Conservation (phyloP, 2,329 filamentous ascomycete species). For the Fusarium sp. region DNA sequence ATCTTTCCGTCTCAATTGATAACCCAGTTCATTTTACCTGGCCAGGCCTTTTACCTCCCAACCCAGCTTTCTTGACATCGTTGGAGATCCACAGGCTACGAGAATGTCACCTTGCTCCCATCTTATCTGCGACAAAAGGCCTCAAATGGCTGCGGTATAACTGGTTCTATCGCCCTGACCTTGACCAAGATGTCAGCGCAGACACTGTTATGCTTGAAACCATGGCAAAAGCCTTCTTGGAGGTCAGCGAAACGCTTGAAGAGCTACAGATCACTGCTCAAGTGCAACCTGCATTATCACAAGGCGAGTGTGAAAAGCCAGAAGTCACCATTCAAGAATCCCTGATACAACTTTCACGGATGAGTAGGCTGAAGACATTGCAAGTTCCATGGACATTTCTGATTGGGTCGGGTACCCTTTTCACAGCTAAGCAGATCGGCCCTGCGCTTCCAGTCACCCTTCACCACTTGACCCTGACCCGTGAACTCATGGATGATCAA, state of each 20-base stretch:
- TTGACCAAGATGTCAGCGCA: constrained; percentile 1
- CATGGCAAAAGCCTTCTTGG: background rate
- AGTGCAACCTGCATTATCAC: rapidly evolving
- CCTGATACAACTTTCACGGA: background rate
- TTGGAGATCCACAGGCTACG: constrained; percentile 23
- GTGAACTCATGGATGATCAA: background rate
- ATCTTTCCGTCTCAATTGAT: constrained; percentile 17
- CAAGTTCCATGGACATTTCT: constrained; percentile 2
- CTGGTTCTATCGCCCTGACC: constrained; percentile 16
- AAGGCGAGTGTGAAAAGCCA: background rate
- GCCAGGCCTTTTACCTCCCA: constrained; percentile 4
- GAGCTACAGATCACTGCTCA: background rate
- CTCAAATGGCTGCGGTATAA: constrained; percentile 14
- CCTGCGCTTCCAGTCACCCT: background rate
- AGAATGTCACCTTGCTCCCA: constrained; percentile 13
- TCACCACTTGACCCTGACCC: background rate
- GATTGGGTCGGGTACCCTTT: rapidly evolving
- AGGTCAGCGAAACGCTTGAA: background rate
- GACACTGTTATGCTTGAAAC: background rate
- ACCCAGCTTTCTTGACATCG: background rate
- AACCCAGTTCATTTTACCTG: constrained; percentile 23
- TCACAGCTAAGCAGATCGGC: background rate
- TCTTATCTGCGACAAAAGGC: background rate
- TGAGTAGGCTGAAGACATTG: background rate
- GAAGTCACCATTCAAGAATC: background rate